Evolutionary conservation across 495 filamentous ascomycete genomes (phyloP), one percentile per base, ranked within the genome.

Genomic region (Penicillium cosmopolitanum): DNA sequence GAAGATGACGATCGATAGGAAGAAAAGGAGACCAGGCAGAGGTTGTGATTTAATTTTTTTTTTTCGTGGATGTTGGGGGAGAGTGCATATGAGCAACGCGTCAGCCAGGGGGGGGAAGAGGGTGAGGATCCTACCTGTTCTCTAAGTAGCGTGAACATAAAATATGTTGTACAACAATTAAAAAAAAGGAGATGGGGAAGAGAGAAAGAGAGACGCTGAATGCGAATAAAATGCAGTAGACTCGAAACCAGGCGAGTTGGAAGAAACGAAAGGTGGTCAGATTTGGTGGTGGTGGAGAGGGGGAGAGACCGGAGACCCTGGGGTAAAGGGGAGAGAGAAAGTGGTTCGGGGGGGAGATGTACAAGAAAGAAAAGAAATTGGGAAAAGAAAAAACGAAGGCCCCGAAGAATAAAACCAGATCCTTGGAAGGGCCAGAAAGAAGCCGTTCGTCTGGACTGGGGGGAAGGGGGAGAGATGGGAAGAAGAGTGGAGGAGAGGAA

Each of bases 151-250:
- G 64, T 61, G 63, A 60, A 57, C 57, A 70, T 71, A 62, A 61
- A 66, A 31, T 74, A 77, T 73, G 65, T 72, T 62, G 65, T 77
- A 76, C 73, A 77, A 67, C 57, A 57, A 72, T 68, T 64, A 68
- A 69, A 66, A 47, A 51, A 10, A 21, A 62, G 57, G 16, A 19
- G 43, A 55, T 58, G 18, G 35, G 60, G 67, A 58, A 19, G 16
- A 16, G 19, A 23, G 21, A 57, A 28, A 57, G 52, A 51, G 55
- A 56, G 58, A 67, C 62, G 65, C 60, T 66, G n/a, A 55, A 69
- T 65, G 65, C 62, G 68, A 69, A 63, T 50, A 65, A 44, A 65
- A 75, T 71, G 70, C 68, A 63, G 63, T 52, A 73, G 71, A 74
- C 72, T 72, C 73, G 73, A 68, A 68, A 65, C 66, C 65, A 72